Evolutionary conservation across 768 basidiomycete species (phyloP), one percentile per base, ranked within the genome.

Genomic region (Tephrocybe sp.): DNA sequence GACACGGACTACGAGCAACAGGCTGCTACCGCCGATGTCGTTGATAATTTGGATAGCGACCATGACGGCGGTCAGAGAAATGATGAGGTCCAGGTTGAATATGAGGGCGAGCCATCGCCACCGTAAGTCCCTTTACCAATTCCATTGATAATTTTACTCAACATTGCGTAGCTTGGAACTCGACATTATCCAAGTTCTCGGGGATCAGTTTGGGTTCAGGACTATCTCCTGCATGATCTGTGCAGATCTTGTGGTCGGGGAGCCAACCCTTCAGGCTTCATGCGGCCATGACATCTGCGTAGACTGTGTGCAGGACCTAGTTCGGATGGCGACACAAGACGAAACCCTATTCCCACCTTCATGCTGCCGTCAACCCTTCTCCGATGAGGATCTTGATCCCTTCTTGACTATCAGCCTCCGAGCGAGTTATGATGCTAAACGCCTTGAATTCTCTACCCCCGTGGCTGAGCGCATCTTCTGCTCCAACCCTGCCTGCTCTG

Each of bases 261-360:
- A 58, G 38, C 56, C 57, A 4, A 61, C 64, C 2, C 66, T 77
- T n/a, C 56, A 53, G 13, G 71, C 74, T 1, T 64, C 74, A 2
- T 82, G 81, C 57, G 55, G 57, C 0, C 77, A 83, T 54, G 47
- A 59, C 39, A 77, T 83, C 50, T 81, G 79, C 61, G 54, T 53
- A 15, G 60, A 45, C n/a, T 83, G 80, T 49, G 36, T 79, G 27
- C 45, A 55, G 1, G 61, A 64, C 25, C 70, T 81, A 27, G 73
- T 75, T 15, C 58, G 69, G 39, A 49, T 71, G 0, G 71, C 74
- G 18, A 68, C 69, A 10, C 65, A 62, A 3, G 81, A 83, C 53
- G 82, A 83, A 52, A 66, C 74, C 0, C 69, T 82, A 3, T 73
- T 72, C 47, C 80, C 82, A 0, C 66, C 79, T 8, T 70, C 74